A percentile compares a stretch with the other conserved stretches of the same genome.
Conservation (phyloP, 2,329 filamentous ascomycete genomes). For the Penicillium aurantiogriseum region DNA sequence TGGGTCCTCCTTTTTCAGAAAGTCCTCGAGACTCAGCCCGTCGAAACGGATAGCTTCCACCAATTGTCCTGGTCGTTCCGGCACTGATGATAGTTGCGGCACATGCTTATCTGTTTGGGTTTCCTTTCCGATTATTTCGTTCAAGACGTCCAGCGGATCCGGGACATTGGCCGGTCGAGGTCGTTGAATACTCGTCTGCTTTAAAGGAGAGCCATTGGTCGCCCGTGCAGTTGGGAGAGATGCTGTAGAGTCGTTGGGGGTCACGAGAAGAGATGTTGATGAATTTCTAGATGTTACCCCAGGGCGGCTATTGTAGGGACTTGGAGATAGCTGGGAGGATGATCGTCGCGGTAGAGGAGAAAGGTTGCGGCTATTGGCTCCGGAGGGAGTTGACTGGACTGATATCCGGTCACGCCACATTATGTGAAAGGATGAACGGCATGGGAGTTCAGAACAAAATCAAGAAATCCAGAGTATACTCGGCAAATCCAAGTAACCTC, state of each 20-base stretch:
- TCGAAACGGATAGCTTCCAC: slow-evolving; percentile 74
- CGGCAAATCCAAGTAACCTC: background rate
- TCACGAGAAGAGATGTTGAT: slow-evolving; percentile 70
- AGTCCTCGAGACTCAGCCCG: slow-evolving; percentile 71
- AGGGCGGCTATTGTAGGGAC: slow-evolving; percentile 66
- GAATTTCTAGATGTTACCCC: slow-evolving; percentile 70
- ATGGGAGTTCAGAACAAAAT: background rate
- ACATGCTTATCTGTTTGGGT: slow-evolving; percentile 15
- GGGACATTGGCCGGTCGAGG: slow-evolving; percentile 55
- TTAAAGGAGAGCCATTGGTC: slow-evolving; percentile 67
- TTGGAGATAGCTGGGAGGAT: slow-evolving; percentile 66
- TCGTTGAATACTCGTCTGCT: slow-evolving; percentile 52
- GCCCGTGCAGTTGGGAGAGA: slow-evolving; percentile 67
- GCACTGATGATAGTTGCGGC: slow-evolving; percentile 4
- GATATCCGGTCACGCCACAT: slow-evolving; percentile 94
- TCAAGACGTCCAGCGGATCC: slow-evolving; percentile 71
- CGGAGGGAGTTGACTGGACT: slow-evolving; percentile 64
- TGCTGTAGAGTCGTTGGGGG: slow-evolving; percentile 69
- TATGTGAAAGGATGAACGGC: slow-evolving; percentile 13
- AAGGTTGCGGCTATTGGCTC: slow-evolving; percentile 61
- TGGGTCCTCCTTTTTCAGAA: slow-evolving; percentile 48
- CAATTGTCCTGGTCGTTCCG: slow-evolving; percentile 47
- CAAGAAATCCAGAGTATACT: background rate
- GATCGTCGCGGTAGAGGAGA: slow-evolving; percentile 69
- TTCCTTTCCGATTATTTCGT: slow-evolving; percentile 54